Evolutionary conservation across 2,329 filamentous ascomycete genomes (phyloP), one percentile per base, ranked within the genome.

Genomic region (Fusarium humuli): DNA sequence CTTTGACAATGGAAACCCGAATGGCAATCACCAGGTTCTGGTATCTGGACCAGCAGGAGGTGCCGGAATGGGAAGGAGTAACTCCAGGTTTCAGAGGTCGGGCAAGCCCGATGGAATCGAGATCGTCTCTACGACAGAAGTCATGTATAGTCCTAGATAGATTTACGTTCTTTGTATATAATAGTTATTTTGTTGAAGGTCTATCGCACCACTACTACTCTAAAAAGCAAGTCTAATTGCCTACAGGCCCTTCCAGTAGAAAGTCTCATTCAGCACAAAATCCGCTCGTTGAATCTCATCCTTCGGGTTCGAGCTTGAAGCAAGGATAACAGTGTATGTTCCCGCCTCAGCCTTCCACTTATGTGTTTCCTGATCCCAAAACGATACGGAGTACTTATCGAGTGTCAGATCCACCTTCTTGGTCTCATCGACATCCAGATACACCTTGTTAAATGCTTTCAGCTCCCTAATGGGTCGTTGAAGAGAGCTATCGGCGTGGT

Each of bases 261-360:
- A 69, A 1, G 57, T 63, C 10, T 65, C 29, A 0, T 30, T 7
- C 1, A 74, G 22, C 4, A 14, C 7, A 25, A 73, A 73, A 7
- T 41, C 60, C 2, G 49, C 23, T 1, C 57, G 48, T 3, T 30
- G 3, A 29, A 71, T 67, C 22, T 73, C 71, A 20, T 73, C 58
- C n/a, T 57, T 50, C 0, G 71, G 72, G 4, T 61, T 67, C 3
- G 71, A 64, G 40, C 72, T 73, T 3, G 69, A 60, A 6, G 71
- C 72, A 18, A 73, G 13, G 11, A 73, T 74, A 3, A 69, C 34
- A 1, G 40, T 37, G 45, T 73, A 73, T 13, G 62, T 55, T 7
- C 71, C 72, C 7, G 61, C 69, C 25, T 72, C 69, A 7, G 69
- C 69, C 12, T 72, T 68, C 69, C 69, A 72, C 14, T 52, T 64